Base-by-base conservation (phyloP, 306 rosid genomes). In the Calophaca sinica region DNA sequence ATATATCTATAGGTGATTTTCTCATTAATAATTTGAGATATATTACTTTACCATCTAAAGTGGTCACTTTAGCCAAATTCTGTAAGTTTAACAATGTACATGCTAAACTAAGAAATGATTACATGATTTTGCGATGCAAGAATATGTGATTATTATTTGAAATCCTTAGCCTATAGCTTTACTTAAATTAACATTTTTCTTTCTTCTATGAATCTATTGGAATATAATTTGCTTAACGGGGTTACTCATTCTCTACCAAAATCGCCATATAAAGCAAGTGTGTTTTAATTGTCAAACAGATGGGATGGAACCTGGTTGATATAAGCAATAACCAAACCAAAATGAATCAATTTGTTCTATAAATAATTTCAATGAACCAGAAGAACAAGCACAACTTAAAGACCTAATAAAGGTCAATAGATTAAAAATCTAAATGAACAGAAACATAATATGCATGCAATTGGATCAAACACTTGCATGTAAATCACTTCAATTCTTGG, bases 401-500 rank as follows among this genome's bases (percentile, higher is more conserved):
- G 15, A 62, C 48, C 15, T 9, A 32, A 62, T 9, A 66, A 53
- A 13, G 57, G 35, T 62, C 20, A 53, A 42, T 9, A 61, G n/a
- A 77, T 65, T 62, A 68, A 33, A 79, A 80, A 64, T 72, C 64
- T 72, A 82, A 72, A 71, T 26, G 44, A 69, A 79, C 66, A 74
- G 44, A 54, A 62, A 54, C 13, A 69, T 4, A 61, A 59, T 12
- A 53, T 46, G 63, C 61, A 63, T 64, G 64, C 51, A 73, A 5
- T 73, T 32, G 75, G 13, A 72, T 8, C 2, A 29, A 12, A 14
- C 3, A 50, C 68, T 42, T 61, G 8, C 26, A 61, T 64, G 20
- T 15, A 61, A 20, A 64, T 7, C 31, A 2, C 59, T 62, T 87
- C 71, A 82, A 35, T 84, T 84, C 80, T 87, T 87, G 32, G 88